A percentile compares a stretch with the other conserved stretches of the same genome.
Evolutionary conservation across 192 early-diverging fungal genomes (phyloP).

Genomic region (Coemansia aciculifera): DNA sequence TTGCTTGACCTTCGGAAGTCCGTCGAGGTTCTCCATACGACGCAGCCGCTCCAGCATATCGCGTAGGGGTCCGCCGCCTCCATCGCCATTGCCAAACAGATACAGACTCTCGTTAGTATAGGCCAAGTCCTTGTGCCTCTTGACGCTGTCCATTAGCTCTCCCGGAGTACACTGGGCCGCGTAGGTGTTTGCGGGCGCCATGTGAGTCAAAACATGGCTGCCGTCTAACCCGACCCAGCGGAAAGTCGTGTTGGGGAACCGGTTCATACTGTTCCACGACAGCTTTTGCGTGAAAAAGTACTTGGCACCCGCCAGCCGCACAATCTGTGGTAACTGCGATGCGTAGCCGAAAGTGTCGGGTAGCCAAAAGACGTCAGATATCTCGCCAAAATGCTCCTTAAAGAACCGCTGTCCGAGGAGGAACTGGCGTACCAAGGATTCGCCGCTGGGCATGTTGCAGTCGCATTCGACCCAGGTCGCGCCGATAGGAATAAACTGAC

Average conservation of each 20-base stretch:
- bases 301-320: slow-evolving; percentile 68
- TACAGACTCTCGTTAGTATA: slow-evolving; percentile 81
- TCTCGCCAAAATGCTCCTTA: slow-evolving; percentile 71
- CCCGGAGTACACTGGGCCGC: slow-evolving; percentile 62
- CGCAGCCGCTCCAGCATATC: slow-evolving; percentile 82
- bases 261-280: slow-evolving; percentile 98
- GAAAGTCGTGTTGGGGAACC: slow-evolving; percentile 95
- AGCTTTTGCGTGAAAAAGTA: slow-evolving; percentile 99
- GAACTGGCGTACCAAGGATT: slow-evolving; percentile 89
- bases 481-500: slow-evolving; percentile 89
- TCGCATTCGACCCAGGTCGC: slow-evolving; percentile 99
- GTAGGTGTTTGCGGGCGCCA: slow-evolving; percentile 88
- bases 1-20: slow-evolving; percentile 68
- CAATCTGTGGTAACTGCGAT: slow-evolving; percentile 88
- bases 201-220: slow-evolving; percentile 80
- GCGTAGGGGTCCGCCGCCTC: slow-evolving; percentile 85
- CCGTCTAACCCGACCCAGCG: slow-evolving; percentile 89
- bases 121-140: slow-evolving; percentile 83
- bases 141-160: slow-evolving; percentile 67
- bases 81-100: slow-evolving; percentile 94
- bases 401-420: slow-evolving; percentile 89
- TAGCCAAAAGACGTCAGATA: slow-evolving; percentile 82
- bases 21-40: slow-evolving; percentile 75
- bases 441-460: slow-evolving; percentile 93
- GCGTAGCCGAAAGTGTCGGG: slow-evolving; percentile 93